These are phyloP conservation scores for Purpureocillium lavendulum DNA, from an alignment of 2,329 filamentous ascomycete species.

Conservation along the genomic window DNA sequence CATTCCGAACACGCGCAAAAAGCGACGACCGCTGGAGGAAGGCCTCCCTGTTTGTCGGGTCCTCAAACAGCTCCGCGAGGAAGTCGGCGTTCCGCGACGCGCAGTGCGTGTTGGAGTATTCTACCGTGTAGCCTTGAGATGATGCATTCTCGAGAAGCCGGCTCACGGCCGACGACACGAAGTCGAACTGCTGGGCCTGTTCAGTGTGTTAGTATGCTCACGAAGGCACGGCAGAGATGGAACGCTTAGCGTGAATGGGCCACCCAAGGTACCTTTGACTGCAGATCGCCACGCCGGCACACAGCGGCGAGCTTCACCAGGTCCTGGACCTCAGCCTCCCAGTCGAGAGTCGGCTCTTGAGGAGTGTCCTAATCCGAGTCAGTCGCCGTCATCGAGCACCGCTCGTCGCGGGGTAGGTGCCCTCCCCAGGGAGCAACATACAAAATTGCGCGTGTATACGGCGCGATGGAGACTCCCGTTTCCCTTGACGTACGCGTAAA, in stretches of 20 bases:
- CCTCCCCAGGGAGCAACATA: constrained; percentile 22
- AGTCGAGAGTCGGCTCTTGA: constrained; percentile 27
- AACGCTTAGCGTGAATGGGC: not conserved
- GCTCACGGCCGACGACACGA: constrained; percentile 37
- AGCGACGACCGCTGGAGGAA: constrained; percentile 59
- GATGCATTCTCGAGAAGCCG: constrained; percentile 37
- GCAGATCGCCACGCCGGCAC: constrained; percentile 22
- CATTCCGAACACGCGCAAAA: constrained; percentile 46
- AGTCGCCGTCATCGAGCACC: not conserved
- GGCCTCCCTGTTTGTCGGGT: constrained; percentile 42
- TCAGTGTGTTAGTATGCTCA: too few species aligned
- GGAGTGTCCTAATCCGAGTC: constrained; percentile 19
- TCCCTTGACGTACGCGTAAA: constrained; percentile 45
- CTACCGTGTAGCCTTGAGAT: constrained; percentile 19
- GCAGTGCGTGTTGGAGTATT: constrained; percentile 25
- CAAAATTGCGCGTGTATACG: constrained; percentile 50
- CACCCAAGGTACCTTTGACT: constrained; percentile 30
- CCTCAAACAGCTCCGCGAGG: constrained; percentile 34
- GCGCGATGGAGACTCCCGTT: constrained; percentile 54
- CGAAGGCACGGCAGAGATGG: not conserved
- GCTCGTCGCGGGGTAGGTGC: not conserved
- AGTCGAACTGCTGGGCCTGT: constrained; percentile 26
- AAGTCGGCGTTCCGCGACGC: constrained; percentile 39
- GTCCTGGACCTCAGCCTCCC: constrained; percentile 34
- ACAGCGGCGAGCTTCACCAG: constrained; percentile 34